Evolutionary conservation across 169 alveolate species (phyloP).

Genomic region (Toxoplasma gondii): DNA sequence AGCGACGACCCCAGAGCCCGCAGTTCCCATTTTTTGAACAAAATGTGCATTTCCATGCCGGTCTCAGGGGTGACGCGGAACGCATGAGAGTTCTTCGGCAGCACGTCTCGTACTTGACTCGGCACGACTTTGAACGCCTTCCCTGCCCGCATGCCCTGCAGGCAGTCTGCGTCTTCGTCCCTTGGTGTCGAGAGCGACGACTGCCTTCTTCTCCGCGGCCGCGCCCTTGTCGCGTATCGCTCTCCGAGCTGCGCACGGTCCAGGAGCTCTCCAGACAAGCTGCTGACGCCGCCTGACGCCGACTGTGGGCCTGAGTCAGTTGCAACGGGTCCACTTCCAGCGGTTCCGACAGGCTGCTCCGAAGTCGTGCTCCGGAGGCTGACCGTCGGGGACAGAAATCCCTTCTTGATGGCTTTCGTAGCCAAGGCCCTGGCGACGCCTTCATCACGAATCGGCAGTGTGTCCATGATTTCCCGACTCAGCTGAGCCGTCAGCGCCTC

Average conservation of each 20-base stretch:
- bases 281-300: no score
- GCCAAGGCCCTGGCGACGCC: constrained; percentile 43
- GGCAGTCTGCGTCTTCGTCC: constrained; percentile 36
- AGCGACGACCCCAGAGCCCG: constrained; percentile 67
- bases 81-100: constrained; percentile 54
- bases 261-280: no score
- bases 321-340: not conserved
- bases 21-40: constrained; percentile 71
- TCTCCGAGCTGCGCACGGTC: no score
- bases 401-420: constrained; percentile 19
- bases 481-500: constrained; percentile 50
- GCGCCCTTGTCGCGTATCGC: not conserved
- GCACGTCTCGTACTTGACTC: constrained; percentile 54
- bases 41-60: constrained; percentile 70
- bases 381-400: not conserved
- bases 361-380: no score
- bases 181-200: not conserved
- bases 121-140: constrained; percentile 67
- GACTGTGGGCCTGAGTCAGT: no score
- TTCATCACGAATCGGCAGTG: constrained; percentile 40
- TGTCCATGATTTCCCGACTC: constrained; percentile 63
- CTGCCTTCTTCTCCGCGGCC: not conserved
- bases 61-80: constrained; percentile 59
- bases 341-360: not conserved
- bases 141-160: constrained; percentile 47